These are phyloP conservation scores for Naganishia vaughanmartiniae DNA, from an alignment of 768 basidiomycete genomes.

Conservation along the genomic window DNA sequence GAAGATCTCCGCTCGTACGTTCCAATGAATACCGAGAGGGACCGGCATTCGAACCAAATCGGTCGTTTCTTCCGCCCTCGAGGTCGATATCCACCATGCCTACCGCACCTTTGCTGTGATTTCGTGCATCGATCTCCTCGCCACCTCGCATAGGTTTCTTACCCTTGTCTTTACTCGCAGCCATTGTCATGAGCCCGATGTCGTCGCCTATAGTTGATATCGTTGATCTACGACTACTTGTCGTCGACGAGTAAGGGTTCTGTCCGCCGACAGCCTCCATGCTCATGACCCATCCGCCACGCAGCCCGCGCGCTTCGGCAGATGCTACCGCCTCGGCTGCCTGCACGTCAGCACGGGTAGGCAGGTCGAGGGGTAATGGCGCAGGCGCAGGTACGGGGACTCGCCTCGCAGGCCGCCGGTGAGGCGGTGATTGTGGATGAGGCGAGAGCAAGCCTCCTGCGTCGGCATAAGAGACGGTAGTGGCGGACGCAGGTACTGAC, in stretches of 20 bases:
- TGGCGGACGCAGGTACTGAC: conserved; percentile 40
- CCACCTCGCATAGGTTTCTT: conserved; percentile 12
- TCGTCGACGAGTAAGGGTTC: not conserved
- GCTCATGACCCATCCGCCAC: conserved; percentile 53
- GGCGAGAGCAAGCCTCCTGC: conserved; percentile 45
- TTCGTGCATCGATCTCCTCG: conserved; percentile 9
- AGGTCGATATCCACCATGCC: conserved; percentile 53
- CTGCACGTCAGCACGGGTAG: conserved; percentile 52
- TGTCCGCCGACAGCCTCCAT: conserved; percentile 28
- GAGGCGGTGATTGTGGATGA: conserved; percentile 38
- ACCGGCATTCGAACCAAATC: conserved; percentile 41
- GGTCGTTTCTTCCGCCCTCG: conserved; percentile 47
- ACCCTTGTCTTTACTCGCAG: conserved; percentile 17
- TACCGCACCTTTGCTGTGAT: not conserved
- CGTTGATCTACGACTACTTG: conserved; percentile 20
- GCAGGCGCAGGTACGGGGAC: conserved; percentile 34
- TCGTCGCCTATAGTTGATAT: conserved; percentile 14
- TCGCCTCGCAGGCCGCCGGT: conserved; percentile 25
- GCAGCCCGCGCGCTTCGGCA: conserved; percentile 47
- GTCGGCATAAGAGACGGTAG: conserved; percentile 32
- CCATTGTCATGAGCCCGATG: not conserved
- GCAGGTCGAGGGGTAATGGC: conserved; percentile 47
- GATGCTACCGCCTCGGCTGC: conserved; percentile 49
- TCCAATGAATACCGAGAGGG: conserved; percentile 7
- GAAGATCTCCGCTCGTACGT: conserved; percentile 2